Base-by-base conservation (phyloP, 768 basidiomycete genomes). In the Boletus pseudopeckii region DNA sequence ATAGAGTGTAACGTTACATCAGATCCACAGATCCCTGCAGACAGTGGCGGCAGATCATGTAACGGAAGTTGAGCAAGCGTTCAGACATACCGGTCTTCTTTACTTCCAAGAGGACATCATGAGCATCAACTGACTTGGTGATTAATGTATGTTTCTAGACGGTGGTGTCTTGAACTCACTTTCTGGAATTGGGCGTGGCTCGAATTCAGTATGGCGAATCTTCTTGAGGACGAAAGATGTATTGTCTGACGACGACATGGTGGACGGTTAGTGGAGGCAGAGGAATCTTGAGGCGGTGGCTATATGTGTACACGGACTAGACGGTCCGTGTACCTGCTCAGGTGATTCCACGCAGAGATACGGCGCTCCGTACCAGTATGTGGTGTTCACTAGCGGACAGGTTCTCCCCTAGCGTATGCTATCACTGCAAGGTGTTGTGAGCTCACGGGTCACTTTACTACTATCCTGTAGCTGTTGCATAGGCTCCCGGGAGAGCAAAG, bases 21-120 rank as follows among this genome's bases (percentile, higher is more conserved):
- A 54, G 90, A 92, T 36, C 92, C 92, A 67, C 92, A 95, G 58
- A 95, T 94, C 48, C 92, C 92, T 90, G 57, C 22, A 42, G 33
- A 48, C 24, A 26, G 24, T 61, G 36, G 13, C 33, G 50, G 47
- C 42, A 24, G 34, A 55, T 65, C 43, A 59, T 45, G 43, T 49
- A 52, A 43, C n/a, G 32, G 24, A 48, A 54, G 43, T 52, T 26
- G 38, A 38, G 37, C 4, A 48, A 48, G 10, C 28, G 40, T 52
- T 28, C 46, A 39, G n/a, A 62, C 79, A 55, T 54, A 85, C 91
- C 93, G 17, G 94, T 96, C 75, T 94, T 94, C 75, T 92, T 93
- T 39, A 98, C 88, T 62, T 88, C 78, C 33, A 98, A 83, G 20
- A 98, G 82, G 39, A 93, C 92, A 58, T 97, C 88, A 64, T 86